These are phyloP conservation scores for Aspergillus cejpii DNA, from an alignment of 2,329 filamentous ascomycete species.

Conservation along the genomic window DNA sequence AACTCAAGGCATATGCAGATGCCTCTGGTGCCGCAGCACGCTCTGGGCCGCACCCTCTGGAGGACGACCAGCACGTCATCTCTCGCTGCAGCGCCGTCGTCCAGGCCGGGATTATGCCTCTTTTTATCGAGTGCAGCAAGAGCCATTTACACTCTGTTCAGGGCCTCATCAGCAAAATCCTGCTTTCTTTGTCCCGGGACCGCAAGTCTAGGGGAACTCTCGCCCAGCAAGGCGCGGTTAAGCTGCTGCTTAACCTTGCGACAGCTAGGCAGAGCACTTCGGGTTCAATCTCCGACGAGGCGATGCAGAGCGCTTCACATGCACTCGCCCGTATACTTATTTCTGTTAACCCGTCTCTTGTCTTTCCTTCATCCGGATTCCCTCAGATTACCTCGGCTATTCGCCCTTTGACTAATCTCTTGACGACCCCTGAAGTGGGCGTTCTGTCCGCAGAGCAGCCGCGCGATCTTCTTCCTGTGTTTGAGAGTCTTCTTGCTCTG, in stretches of 20 bases:
- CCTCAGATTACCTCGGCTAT: constrained; percentile 71
- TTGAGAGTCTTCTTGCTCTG: constrained; percentile 83
- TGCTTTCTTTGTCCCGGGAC: constrained; percentile 71
- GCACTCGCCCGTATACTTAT: constrained; percentile 80
- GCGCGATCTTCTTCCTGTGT: constrained; percentile 76
- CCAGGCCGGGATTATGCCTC: constrained; percentile 67
- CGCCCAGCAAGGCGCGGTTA: constrained; percentile 89
- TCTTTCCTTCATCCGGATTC: constrained; percentile 72
- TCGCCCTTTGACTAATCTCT: constrained; percentile 68
- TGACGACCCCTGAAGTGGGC: constrained; percentile 57
- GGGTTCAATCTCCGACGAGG: constrained; percentile 33
- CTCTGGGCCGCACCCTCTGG: constrained; percentile 56
- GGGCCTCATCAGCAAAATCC: constrained; percentile 64
- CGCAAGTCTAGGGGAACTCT: constrained; percentile 67
- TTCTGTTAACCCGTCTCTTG: constrained; percentile 72
- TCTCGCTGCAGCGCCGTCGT: constrained; percentile 72
- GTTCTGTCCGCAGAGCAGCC: constrained; percentile 48
- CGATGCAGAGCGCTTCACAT: constrained; percentile 60
- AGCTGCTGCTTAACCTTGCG: constrained; percentile 68
- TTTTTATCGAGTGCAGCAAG: constrained; percentile 70
- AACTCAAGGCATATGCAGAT: constrained; percentile 91
- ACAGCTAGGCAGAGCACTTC: constrained; percentile 37
- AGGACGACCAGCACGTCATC: constrained; percentile 68
- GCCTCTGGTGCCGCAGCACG: constrained; percentile 66
- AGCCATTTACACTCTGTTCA: constrained; percentile 62